These are phyloP conservation scores for Trichoderma brevicompactum DNA, from an alignment of 2,329 filamentous ascomycete species.

Conservation along the genomic window DNA sequence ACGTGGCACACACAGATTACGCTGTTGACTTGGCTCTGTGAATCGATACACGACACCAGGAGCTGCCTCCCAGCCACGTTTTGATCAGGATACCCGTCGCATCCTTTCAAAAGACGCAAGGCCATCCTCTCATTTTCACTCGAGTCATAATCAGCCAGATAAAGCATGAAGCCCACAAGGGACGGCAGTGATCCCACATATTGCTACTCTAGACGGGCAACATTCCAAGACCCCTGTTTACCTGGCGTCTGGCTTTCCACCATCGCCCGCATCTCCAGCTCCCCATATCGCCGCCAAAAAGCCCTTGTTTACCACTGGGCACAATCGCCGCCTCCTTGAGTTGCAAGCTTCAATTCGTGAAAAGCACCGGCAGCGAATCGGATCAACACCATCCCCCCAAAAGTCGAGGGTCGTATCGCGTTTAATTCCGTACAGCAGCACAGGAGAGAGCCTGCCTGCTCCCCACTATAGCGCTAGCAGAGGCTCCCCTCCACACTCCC, in stretches of 20 bases:
- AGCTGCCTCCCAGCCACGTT: too few relatives aligned
- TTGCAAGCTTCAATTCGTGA: too few relatives aligned
- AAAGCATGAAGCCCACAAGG: not conserved
- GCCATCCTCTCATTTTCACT: not conserved
- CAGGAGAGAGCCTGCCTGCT: too few relatives aligned
- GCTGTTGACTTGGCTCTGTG: too few relatives aligned
- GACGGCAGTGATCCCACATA: not conserved
- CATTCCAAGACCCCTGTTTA: not conserved
- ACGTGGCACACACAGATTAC: too few relatives aligned
- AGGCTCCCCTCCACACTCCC: slow-evolving; percentile 6
- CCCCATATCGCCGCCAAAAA: not conserved
- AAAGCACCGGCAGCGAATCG: not conserved
- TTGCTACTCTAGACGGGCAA: not conserved
- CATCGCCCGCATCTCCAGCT: not conserved
- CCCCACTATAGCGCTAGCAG: not conserved
- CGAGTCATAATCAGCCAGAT: not conserved
- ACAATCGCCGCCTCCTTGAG: too few relatives aligned
- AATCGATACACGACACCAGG: too few relatives aligned
- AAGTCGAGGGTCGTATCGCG: not conserved
- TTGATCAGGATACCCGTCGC: not conserved
- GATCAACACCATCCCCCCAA: not conserved
- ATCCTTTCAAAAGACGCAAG: not conserved
- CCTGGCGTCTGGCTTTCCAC: not conserved
- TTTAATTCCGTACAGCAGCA: not conserved
- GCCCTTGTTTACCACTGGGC: too few relatives aligned